Conservation (phyloP, 1,284 basidiomycete species). For the Ustilago loliicola region DNA sequence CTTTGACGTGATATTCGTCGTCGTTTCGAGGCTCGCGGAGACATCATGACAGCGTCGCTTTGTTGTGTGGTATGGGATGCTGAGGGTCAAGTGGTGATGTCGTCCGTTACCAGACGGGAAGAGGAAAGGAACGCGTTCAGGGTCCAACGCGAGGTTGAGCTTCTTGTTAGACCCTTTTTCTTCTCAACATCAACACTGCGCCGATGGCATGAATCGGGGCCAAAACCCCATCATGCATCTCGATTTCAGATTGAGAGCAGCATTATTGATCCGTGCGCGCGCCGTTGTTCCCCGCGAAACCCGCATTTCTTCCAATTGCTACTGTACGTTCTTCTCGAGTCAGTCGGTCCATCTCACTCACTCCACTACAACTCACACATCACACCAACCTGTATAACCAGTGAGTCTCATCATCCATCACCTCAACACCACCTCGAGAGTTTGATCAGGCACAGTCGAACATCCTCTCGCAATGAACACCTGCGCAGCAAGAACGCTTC, state of each 20-base stretch:
- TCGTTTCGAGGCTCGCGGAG: constrained; percentile 4
- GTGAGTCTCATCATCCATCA: constrained; percentile 15
- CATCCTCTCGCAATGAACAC: neutral
- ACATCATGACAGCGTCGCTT: neutral
- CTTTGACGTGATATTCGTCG: neutral
- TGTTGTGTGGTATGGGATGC: neutral
- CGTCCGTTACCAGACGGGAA: neutral
- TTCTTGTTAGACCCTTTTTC: constrained; percentile 13
- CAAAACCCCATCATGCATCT: no score
- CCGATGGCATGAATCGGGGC: neutral
- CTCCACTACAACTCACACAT: neutral
- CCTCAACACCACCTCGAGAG: no score
- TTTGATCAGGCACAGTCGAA: no score
- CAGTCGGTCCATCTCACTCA: neutral
- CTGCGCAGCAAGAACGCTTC: neutral
- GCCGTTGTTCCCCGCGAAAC: neutral
- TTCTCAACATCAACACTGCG: constrained; percentile 6
- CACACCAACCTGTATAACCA: constrained; percentile 5
- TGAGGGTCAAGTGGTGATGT: neutral
- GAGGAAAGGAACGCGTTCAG: constrained; percentile 20
- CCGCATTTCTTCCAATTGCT: neutral
- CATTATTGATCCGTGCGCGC: constrained; percentile 12
- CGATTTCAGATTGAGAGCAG: no score
- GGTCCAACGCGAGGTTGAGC: constrained; percentile 12
- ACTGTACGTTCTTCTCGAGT: constrained; percentile 16